These are phyloP conservation scores for Clitopilus hobsonii DNA, from an alignment of 768 basidiomycete species.

Conservation along the genomic window DNA sequence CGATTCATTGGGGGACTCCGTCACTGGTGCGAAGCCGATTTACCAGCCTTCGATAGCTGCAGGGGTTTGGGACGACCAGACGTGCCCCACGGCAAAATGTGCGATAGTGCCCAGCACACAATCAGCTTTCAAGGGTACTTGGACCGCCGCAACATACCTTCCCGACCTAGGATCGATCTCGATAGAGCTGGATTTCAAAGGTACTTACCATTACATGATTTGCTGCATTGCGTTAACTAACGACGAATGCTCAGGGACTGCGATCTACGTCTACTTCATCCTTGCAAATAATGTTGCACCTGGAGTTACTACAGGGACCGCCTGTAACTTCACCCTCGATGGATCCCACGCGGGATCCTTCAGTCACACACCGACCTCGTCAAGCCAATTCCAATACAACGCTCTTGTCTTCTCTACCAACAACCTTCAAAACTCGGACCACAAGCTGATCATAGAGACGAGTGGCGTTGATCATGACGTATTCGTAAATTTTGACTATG, in stretches of 20 bases:
- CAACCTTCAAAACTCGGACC: slow-evolving; percentile 22
- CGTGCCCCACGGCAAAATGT: slow-evolving; percentile 13
- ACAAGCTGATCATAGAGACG: slow-evolving; percentile 26
- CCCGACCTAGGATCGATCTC: slow-evolving; percentile 6
- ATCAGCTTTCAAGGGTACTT: slow-evolving; percentile 14
- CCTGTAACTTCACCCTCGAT: slow-evolving; percentile 29
- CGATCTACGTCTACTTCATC: slow-evolving; percentile 35
- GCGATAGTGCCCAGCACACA: slow-evolving; percentile 8
- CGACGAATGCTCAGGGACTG: slow-evolving; percentile 23
- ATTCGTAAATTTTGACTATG: slow-evolving; percentile 36
- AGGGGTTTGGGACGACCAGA: slow-evolving; percentile 12
- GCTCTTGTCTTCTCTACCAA: slow-evolving; percentile 21
- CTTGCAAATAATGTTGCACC: slow-evolving; percentile 23
- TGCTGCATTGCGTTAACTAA: neutral
- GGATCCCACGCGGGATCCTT: slow-evolving; percentile 14
- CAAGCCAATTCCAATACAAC: slow-evolving; percentile 21
- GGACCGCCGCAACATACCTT: slow-evolving; percentile 16
- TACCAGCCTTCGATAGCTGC: slow-evolving; percentile 11
- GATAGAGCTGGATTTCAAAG: slow-evolving; percentile 13
- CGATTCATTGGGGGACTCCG: slow-evolving; percentile 16
- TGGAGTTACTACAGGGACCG: slow-evolving; percentile 18
- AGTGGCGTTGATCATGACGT: slow-evolving; percentile 21
- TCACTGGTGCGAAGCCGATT: slow-evolving; percentile 11
- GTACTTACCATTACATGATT: too few species aligned
- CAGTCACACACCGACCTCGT: slow-evolving; percentile 20